A percentile compares a stretch with the other conserved stretches of the same genome.
phyloP scores from a whole-genome alignment of 768 basidiomycete genomes.

The Erythrobasidium yunnanense region DNA sequence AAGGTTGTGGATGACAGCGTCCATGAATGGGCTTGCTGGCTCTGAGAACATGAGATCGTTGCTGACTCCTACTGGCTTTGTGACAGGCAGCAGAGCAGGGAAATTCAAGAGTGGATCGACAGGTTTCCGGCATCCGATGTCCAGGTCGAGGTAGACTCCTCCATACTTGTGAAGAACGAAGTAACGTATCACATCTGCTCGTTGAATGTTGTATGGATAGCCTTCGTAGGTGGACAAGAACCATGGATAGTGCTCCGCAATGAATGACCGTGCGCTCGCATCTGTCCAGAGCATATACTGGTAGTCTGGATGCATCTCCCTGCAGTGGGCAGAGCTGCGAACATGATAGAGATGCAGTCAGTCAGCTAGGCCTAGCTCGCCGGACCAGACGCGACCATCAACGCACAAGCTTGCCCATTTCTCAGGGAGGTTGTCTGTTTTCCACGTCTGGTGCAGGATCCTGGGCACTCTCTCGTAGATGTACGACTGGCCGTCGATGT shows the following conservation, averaged over 20 bases:
- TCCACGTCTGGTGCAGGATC: constrained; percentile 98
- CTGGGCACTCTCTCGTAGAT: constrained; percentile 55
- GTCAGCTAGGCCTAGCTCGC: too few relatives aligned
- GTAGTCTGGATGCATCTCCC: background rate
- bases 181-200: constrained; percentile 95
- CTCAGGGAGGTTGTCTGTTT: constrained; percentile 69
- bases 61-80: constrained; percentile 90
- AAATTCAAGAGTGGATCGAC: constrained; percentile 23
- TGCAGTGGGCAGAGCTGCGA: background rate
- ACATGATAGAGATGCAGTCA: background rate
- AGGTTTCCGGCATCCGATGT: constrained; percentile 54
- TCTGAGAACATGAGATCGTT: constrained; percentile 94
- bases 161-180: constrained; percentile 93
- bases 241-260: constrained; percentile 75
- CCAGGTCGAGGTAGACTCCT: constrained; percentile 90
- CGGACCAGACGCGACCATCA: too few relatives aligned
- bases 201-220: constrained; percentile 50
- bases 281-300: constrained; percentile 99
- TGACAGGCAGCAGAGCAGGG: constrained; percentile 64
- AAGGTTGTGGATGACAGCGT: constrained; percentile 83
- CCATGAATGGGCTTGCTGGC: constrained; percentile 74
- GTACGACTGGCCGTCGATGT: background rate
- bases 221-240: constrained; percentile 86
- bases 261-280: constrained; percentile 74
- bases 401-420: constrained; percentile 70